These are phyloP conservation scores for Moesziomyces sp. DNA, from an alignment of 1,284 basidiomycete species.

Conservation along the genomic window DNA sequence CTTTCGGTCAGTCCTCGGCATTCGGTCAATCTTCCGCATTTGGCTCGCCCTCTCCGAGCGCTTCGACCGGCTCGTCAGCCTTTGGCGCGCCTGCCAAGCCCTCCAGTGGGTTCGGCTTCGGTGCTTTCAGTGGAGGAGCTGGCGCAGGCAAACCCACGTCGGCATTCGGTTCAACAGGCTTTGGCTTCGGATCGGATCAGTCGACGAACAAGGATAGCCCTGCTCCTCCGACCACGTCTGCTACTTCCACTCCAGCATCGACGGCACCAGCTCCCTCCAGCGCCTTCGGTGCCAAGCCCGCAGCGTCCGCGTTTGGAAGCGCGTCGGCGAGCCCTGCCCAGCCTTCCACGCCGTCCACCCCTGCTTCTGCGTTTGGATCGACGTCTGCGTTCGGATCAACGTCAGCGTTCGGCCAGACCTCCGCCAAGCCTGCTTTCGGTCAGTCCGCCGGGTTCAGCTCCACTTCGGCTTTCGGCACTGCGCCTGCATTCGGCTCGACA, in stretches of 20 bases:
- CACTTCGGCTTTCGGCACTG: slow-evolving; percentile 32
- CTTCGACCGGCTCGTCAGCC: slow-evolving; percentile 18
- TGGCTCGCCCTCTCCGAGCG: slow-evolving; percentile 8
- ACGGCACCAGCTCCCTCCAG: slow-evolving; percentile 7
- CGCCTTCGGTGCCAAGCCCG: slow-evolving; percentile 27
- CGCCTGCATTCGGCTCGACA: slow-evolving; percentile 48
- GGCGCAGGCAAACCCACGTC: slow-evolving; percentile 27
- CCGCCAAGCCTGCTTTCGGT: slow-evolving; percentile 63
- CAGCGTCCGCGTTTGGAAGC: slow-evolving; percentile 25
- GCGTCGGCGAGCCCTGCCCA: slow-evolving; percentile 9
- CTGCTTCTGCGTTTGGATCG: slow-evolving; percentile 60
- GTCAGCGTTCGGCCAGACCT: slow-evolving; percentile 64
- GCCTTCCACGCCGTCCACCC: slow-evolving; percentile 2
- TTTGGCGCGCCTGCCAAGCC: slow-evolving; percentile 40
- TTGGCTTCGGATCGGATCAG: slow-evolving; percentile 30
- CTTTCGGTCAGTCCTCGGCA: slow-evolving; percentile 32
- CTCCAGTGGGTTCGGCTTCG: slow-evolving; percentile 41
- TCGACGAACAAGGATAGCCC: slow-evolving; percentile 29
- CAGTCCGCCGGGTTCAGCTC: slow-evolving; percentile 57
- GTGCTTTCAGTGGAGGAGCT: slow-evolving; percentile 39
- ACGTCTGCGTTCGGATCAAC: slow-evolving; percentile 54
- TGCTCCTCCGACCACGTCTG: slow-evolving; percentile 15
- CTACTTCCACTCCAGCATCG: slow-evolving; percentile 8
- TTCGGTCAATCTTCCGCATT: slow-evolving; percentile 50
- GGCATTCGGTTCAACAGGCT: slow-evolving; percentile 46